Percentiles rank a stretch among this genome's conserved stretches.
Conservation (phyloP, 176 grass and related monocot species). For the Oryza officinalis region DNA sequence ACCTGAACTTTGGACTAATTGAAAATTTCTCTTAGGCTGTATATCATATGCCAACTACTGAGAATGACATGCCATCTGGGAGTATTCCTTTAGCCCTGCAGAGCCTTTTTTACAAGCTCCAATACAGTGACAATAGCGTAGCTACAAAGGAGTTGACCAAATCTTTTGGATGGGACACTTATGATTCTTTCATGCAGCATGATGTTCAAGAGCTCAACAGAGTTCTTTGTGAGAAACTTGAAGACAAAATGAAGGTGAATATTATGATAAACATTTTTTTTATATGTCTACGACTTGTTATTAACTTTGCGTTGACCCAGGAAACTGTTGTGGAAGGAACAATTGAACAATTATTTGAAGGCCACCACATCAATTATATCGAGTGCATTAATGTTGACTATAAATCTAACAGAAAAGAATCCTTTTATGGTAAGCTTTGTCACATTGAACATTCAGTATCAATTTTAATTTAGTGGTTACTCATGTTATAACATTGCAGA, state of each 20-base stretch:
- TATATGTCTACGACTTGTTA: slow-evolving; percentile 7
- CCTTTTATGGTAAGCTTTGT: slow-evolving; percentile 71
- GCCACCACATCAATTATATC: slow-evolving; percentile 97
- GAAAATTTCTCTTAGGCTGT: slow-evolving; percentile 67
- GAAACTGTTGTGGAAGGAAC: slow-evolving; percentile 97
- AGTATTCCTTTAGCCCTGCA: slow-evolving; percentile 97
- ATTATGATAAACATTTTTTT: slow-evolving; percentile 21
- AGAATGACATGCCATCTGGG: slow-evolving; percentile 98
- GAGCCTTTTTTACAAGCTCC: slow-evolving; percentile 98
- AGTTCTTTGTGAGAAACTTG: slow-evolving; percentile 99
- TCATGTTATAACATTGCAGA: slow-evolving; percentile 57
- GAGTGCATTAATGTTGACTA: slow-evolving; percentile 99
- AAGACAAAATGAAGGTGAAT: slow-evolving; percentile 99
- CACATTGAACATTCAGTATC: slow-evolving; percentile 28
- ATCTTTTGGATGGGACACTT: slow-evolving; percentile 99
- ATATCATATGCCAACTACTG: slow-evolving; percentile 99
- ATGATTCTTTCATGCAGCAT: slow-evolving; percentile 99
- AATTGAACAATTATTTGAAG: slow-evolving; percentile 98
- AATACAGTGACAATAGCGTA: slow-evolving; percentile 95
- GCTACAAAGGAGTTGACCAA: slow-evolving; percentile 97
- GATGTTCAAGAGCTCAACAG: slow-evolving; percentile 99
- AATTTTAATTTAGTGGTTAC: slow-evolving; percentile 20
- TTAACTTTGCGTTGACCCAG: slow-evolving; percentile 46
- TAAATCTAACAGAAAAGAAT: slow-evolving; percentile 96
- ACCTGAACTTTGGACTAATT: slow-evolving; percentile 34